A percentile compares a stretch with the other conserved stretches of the same genome.
phyloP scores from a whole-genome alignment of 2,329 filamentous ascomycete species.

The Apiospora arundinis region DNA sequence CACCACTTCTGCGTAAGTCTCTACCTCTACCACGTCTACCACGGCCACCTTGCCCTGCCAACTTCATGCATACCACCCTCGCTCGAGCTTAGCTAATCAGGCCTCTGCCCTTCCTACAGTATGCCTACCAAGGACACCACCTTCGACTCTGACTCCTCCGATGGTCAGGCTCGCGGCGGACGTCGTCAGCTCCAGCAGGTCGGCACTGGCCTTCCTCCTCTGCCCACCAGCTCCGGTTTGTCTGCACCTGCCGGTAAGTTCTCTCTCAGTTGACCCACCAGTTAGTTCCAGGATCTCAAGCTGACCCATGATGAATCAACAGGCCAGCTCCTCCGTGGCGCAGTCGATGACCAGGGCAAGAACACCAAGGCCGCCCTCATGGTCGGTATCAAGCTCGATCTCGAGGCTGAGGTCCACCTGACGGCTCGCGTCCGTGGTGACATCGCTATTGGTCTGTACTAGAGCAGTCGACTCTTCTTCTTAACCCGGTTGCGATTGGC shows the following conservation, averaged over 20 bases:
- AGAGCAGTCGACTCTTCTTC: conserved; percentile 26
- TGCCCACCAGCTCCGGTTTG: conserved; percentile 46
- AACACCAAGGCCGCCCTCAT: conserved; percentile 63
- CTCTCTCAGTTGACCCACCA: too few relatives aligned
- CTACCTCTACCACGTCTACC: neutral
- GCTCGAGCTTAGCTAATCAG: conserved; percentile 21
- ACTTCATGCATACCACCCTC: neutral
- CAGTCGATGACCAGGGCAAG: conserved; percentile 62
- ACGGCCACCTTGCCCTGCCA: neutral
- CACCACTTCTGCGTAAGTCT: conserved; percentile 19
- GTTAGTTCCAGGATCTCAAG: neutral
- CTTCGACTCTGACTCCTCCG: conserved; percentile 21
- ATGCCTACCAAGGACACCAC: conserved; percentile 20
- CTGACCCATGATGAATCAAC: neutral
- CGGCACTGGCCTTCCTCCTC: conserved; percentile 31
- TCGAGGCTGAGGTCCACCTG: conserved; percentile 67
- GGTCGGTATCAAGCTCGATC: conserved; percentile 67
- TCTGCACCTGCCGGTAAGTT: conserved; percentile 43
- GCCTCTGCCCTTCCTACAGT: neutral
- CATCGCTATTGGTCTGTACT: conserved; percentile 65
- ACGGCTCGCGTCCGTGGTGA: conserved; percentile 66
- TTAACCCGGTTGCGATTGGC: neutral
- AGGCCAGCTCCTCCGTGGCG: conserved; percentile 63
- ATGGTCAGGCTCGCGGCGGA: conserved; percentile 46
- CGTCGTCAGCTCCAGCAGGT: conserved; percentile 35